Percentiles rank a stretch among this genome's conserved stretches.
phyloP scores from a whole-genome alignment of 352 stramenopile species.

The Globisporangium okanoganense region DNA sequence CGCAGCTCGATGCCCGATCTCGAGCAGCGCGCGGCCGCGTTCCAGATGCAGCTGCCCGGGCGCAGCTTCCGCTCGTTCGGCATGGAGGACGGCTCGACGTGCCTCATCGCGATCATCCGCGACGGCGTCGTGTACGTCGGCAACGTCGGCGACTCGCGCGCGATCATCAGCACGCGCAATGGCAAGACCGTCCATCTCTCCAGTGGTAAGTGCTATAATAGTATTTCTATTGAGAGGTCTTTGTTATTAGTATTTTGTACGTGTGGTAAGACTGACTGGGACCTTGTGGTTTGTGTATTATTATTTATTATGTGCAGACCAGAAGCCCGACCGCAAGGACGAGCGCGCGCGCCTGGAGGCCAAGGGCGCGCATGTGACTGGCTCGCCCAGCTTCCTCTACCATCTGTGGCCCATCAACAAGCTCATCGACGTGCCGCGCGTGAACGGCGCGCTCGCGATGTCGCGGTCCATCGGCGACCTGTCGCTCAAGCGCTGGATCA shows the following conservation, averaged over 20 bases:
- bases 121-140: conserved; percentile 64
- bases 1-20: conserved; percentile 32
- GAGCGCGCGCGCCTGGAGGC: conserved; percentile 69
- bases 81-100: conserved; percentile 78
- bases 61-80: conserved; percentile 35
- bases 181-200: conserved; percentile 59
- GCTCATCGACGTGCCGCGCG: conserved; percentile 72
- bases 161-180: conserved; percentile 56
- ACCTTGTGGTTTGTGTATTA: too few species aligned
- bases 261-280: too few species aligned
- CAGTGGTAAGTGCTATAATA: not conserved
- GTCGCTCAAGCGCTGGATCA: conserved; percentile 72
- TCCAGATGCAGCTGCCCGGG: conserved; percentile 15
- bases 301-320: conserved; percentile 25
- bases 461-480: conserved; percentile 82
- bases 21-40: conserved; percentile 18
- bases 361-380: conserved; percentile 63
- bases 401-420: conserved; percentile 73
- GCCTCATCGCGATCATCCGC: conserved; percentile 72
- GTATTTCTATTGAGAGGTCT: too few species aligned
- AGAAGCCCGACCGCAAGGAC: conserved; percentile 78
- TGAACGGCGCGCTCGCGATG: conserved; percentile 79
- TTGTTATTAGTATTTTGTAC: too few species aligned
- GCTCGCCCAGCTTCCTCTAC: conserved; percentile 60
- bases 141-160: conserved; percentile 83